Base-by-base conservation (phyloP, 805 yeast genomes). In the Zygoascus flipseniorum region DNA sequence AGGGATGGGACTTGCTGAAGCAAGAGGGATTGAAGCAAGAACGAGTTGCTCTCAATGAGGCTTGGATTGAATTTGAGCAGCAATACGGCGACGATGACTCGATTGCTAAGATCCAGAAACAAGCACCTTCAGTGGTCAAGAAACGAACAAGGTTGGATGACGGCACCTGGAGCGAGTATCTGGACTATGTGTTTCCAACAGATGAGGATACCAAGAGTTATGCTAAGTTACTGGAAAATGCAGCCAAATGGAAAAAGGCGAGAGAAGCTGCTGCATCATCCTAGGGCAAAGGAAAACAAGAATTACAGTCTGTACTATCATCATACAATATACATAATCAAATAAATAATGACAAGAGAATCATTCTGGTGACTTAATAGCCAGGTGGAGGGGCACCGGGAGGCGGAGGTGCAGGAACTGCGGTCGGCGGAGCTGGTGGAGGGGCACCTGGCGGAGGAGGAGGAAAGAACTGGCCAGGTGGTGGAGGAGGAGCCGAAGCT, bases 171-270 rank as follows among this genome's bases (percentile, higher is more conserved):
- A 76, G 77, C 55, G 88, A 82, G 60, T 74, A 73, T 58, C 62
- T 73, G 50, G 89, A 81, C 53, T 85, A 81, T 65, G 68, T 77
- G 4, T 88, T 85, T 60, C 87, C 90, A 0, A 86, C 83, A 46
- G 86, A 82, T 58, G 75, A 71, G 58, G 58, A 44, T 19, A 53
- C 54, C 47, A 56, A 56, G 44, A 43, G 56, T n/a, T 56, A 60
- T 31, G 52, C 65, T 28, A 74, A 69, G 49, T 68, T 79, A 44
- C 59, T 77, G 50, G 75, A 71, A 26, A 71, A 76, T 59, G 83
- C 83, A 0, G 71, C 69, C 58, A 71, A 73, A 60, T 79, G 82
- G 82, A 72, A 74, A 44, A 62, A 66, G 48, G 58, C 63, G 43
- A 60, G 59, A 41, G 45, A 54, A 26, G 31, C 35, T 6, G 18